Percentiles rank a stretch among this genome's conserved stretches.
Conservation (phyloP, 2,329 filamentous ascomycete genomes). For the Juglanconis juglandina region DNA sequence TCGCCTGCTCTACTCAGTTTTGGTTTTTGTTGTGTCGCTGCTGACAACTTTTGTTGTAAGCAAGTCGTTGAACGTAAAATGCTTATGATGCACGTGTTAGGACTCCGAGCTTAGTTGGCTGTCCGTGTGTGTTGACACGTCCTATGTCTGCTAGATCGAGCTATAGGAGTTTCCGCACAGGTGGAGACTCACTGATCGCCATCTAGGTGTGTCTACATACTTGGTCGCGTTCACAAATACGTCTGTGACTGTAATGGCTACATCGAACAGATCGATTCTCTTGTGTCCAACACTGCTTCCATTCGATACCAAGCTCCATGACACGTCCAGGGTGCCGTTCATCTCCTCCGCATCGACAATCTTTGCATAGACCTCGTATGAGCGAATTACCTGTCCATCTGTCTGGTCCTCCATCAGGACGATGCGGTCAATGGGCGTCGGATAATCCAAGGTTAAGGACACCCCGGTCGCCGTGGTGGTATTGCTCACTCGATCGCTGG, state of each 20-base stretch:
- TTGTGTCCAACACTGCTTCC: constrained; percentile 26
- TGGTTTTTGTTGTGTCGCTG: too few species aligned
- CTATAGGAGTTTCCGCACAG: constrained; percentile 17
- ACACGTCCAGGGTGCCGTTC: constrained; percentile 16
- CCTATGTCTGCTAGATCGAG: background rate
- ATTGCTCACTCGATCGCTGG: background rate
- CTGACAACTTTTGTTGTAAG: too few species aligned
- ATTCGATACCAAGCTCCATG: constrained; percentile 22
- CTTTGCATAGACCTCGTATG: constrained; percentile 23
- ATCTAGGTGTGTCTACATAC: constrained; percentile 23
- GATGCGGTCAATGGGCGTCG: constrained; percentile 22
- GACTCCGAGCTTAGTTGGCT: too few species aligned
- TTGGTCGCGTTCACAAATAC: constrained; percentile 22
- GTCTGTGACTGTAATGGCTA: constrained; percentile 20
- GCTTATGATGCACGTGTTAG: too few species aligned
- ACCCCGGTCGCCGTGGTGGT: background rate
- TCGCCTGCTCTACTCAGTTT: too few species aligned
- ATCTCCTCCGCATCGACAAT: constrained; percentile 12
- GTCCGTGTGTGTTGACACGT: too few species aligned
- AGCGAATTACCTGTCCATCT: constrained; percentile 24
- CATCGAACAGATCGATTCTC: constrained; percentile 23
- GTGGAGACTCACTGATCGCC: constrained; percentile 22
- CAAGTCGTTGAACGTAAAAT: too few species aligned
- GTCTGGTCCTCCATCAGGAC: constrained; percentile 27
- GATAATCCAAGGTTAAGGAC: constrained; percentile 15